phyloP scores from a whole-genome alignment of 805 yeast genomes.

The Tetrapisispora taiwanensis region DNA sequence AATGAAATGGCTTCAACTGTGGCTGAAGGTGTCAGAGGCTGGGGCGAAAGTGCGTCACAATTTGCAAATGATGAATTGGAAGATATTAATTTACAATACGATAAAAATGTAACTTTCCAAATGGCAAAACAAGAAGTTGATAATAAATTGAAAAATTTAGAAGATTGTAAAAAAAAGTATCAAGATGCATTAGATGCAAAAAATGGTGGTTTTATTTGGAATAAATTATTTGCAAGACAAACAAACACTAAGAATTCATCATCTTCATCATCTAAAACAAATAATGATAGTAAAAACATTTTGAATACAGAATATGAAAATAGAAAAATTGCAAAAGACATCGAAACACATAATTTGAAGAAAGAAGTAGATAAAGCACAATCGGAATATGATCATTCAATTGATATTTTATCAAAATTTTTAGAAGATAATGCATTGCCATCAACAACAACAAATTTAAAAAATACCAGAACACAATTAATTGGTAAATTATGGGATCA shows the following conservation, averaged over 20 bases:
- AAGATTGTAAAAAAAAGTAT: not conserved
- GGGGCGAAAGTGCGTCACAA: constrained; percentile 38
- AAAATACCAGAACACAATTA: not conserved
- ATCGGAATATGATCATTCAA: constrained; percentile 2
- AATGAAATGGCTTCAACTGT: constrained; percentile 29
- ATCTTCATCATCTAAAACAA: too few species aligned
- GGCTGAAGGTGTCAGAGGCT: constrained; percentile 33
- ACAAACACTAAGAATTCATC: not conserved
- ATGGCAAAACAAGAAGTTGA: constrained; percentile 2
- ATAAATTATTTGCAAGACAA: not conserved
- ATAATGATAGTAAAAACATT: not conserved
- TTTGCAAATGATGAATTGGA: constrained; percentile 35
- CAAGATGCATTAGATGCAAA: not conserved
- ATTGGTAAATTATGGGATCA: constrained; percentile 4
- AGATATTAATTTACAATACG: constrained; percentile 19
- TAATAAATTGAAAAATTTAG: not conserved
- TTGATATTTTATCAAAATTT: constrained; percentile 3
- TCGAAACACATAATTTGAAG: not conserved
- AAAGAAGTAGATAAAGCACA: constrained; percentile 1
- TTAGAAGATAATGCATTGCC: constrained; percentile 1
- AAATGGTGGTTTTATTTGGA: constrained; percentile 2
- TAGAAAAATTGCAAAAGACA: constrained; percentile 3
- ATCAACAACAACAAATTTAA: not conserved
- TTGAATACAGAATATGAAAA: not conserved
- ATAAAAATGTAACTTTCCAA: constrained; percentile 1